These are phyloP conservation scores for Phytophthora pisi DNA, from an alignment of 352 stramenopile genomes.

Conservation along the genomic window DNA sequence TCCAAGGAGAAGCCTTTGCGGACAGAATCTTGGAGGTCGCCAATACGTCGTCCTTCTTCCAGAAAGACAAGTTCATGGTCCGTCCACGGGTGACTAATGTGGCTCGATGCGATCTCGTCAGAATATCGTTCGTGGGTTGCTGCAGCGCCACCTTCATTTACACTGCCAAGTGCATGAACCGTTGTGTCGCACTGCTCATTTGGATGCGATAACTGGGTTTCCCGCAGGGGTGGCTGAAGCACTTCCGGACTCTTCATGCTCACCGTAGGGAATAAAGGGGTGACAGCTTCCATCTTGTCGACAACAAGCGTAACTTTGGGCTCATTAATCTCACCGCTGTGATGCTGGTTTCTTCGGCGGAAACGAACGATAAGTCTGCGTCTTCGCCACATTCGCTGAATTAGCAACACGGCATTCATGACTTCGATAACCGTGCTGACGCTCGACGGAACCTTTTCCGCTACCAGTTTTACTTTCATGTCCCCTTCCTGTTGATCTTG, in stretches of 20 bases:
- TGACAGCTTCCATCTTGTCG: conserved; percentile 9
- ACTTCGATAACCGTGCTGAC: conserved; percentile 10
- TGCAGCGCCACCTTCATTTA: background rate
- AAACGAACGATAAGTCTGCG: background rate
- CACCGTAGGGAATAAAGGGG: conserved; percentile 14
- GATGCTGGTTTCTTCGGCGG: background rate
- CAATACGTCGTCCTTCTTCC: conserved; percentile 48
- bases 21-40: conserved; percentile 27
- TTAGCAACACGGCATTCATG: conserved; percentile 10
- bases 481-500: background rate
- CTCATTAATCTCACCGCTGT: background rate
- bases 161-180: background rate
- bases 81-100: conserved; percentile 31
- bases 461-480: background rate
- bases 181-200: background rate
- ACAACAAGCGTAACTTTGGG: conserved; percentile 18
- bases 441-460: background rate
- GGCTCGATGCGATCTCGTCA: background rate
- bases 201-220: background rate
- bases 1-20: conserved; percentile 10
- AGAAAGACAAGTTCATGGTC: conserved; percentile 56
- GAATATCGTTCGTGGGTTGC: background rate
- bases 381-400: conserved; percentile 22
- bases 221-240: background rate
- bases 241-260: background rate